Evolutionary conservation across 257 asterid genomes (phyloP), one percentile per base, ranked within the genome.

Genomic region (Solanum neorickii): DNA sequence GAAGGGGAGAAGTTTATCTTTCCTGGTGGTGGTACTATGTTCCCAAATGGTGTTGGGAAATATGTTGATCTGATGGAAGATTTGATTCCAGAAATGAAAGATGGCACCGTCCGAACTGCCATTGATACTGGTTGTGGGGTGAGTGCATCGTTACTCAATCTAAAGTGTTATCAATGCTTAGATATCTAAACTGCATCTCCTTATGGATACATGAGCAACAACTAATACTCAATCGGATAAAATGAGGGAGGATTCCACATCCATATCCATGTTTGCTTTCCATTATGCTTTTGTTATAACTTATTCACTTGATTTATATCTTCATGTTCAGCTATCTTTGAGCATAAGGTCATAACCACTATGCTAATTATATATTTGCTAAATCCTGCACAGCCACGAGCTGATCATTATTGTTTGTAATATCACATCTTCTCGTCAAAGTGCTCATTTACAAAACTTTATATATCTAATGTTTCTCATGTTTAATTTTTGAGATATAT

Each of bases 51-150:
- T 82, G 99, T 97, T 16, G 92, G 98, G 76, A 86, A 89, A 21
- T 96, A 97, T 66, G 98, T 96, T 73, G 99, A 96, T 93, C 86
- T 90, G 89, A 95, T 97, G 99, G 91, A 92, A 88, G 91, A 92
- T 87, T 89, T 97, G 92, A 92, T 97, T 83, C 99, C 99, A 3
- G 97, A 90, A 88, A 96, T 97, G 99, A 97, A 93, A 89, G 99
- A 95, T 85, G 98, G 99, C 47, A 91, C 97, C 3, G 41, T 96
- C 59, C 92, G 99, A 60, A 97, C 99, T 44, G 99, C 99, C 89
- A 95, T 97, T 82, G 99, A 97, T 92, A 97, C 99, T 3, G 99
- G 99, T n/a, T 97, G 99, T 85, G 99, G 99, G 97, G 99, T 97
- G 90, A 94, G 99, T 90, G 52, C 52, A 46, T 78, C 16, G 13